Evolutionary conservation across 1,284 basidiomycete species (phyloP).

Genomic region (Sporisorium iseilematis-ciliati): DNA sequence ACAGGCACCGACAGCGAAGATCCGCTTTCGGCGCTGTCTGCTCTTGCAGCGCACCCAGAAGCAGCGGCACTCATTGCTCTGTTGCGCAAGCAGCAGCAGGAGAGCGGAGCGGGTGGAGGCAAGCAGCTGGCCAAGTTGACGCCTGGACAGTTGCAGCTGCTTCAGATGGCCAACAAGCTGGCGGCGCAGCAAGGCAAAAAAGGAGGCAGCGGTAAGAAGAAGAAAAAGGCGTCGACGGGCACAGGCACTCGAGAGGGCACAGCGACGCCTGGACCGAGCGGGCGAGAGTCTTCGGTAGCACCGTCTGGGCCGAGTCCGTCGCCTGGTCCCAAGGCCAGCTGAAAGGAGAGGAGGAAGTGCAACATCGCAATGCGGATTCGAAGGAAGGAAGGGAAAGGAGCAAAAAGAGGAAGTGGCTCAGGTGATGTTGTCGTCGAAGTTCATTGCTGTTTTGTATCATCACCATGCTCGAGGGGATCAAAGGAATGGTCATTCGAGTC

Average conservation of each 20-base stretch:
- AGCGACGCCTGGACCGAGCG: conserved; percentile 36
- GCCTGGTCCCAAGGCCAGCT: conserved; percentile 30
- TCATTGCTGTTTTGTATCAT: neutral
- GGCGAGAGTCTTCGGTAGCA: conserved; percentile 37
- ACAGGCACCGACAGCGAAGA: conserved; percentile 28
- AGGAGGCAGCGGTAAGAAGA: conserved; percentile 44
- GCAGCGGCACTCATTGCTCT: conserved; percentile 63
- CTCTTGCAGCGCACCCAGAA: conserved; percentile 64
- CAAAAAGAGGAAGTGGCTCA: neutral
- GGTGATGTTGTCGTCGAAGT: no score
- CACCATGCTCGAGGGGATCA: neutral
- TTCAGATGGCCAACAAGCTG: conserved; percentile 66
- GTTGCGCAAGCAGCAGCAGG: conserved; percentile 63
- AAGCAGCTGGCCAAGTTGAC: conserved; percentile 61
- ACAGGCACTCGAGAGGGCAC: conserved; percentile 33
- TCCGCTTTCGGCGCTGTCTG: conserved; percentile 59
- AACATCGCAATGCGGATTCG: neutral
- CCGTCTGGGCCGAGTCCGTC: conserved; percentile 29
- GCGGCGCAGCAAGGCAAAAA: conserved; percentile 57
- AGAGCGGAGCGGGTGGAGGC: conserved; percentile 39
- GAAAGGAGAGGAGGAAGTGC: neutral
- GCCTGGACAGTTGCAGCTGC: conserved; percentile 63
- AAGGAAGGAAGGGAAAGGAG: neutral
- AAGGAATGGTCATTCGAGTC: neutral
- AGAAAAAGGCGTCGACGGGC: conserved; percentile 32